Evolutionary conservation across 2,329 filamentous ascomycete genomes (phyloP).

Genomic region (Ophiostoma quercus): DNA sequence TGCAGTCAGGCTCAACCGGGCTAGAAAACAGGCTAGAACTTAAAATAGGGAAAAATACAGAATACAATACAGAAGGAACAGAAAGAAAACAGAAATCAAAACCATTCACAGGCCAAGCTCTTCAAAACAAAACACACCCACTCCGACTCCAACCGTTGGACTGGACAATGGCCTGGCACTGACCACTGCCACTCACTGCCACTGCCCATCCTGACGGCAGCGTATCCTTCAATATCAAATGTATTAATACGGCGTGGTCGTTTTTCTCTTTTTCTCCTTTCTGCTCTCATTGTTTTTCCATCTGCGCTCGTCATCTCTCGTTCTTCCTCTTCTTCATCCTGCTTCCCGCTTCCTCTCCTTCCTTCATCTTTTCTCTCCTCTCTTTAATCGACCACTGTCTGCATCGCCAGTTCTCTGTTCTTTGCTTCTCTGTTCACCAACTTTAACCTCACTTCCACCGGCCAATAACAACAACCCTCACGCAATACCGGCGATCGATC

Average conservation of each 20-base stretch:
- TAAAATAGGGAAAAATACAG: neutral
- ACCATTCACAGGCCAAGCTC: neutral
- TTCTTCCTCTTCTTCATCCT: slow-evolving; percentile 2
- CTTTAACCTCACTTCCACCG: too few species aligned
- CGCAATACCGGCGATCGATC: slow-evolving; percentile 9
- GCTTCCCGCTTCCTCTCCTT: neutral
- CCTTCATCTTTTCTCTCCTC: neutral
- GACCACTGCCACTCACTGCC: neutral
- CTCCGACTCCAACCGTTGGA: slow-evolving; percentile 15
- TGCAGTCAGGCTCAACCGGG: neutral
- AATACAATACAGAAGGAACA: neutral
- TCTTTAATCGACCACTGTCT: neutral
- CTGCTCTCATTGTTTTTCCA: neutral
- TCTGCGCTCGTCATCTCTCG: neutral
- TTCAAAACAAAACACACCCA: slow-evolving; percentile 8
- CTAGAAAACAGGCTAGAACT: neutral
- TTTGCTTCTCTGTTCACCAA: neutral
- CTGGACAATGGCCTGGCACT: neutral
- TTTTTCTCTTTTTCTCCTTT: neutral
- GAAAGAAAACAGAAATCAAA: neutral
- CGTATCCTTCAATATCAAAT: neutral
- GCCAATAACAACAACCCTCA: neutral
- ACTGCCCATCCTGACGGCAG: neutral
- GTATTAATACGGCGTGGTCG: neutral
- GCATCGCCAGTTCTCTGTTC: too few species aligned